These are phyloP conservation scores for Cinnamomum micranthum DNA, from an alignment of 164 flowering plant species.

Conservation along the genomic window DNA sequence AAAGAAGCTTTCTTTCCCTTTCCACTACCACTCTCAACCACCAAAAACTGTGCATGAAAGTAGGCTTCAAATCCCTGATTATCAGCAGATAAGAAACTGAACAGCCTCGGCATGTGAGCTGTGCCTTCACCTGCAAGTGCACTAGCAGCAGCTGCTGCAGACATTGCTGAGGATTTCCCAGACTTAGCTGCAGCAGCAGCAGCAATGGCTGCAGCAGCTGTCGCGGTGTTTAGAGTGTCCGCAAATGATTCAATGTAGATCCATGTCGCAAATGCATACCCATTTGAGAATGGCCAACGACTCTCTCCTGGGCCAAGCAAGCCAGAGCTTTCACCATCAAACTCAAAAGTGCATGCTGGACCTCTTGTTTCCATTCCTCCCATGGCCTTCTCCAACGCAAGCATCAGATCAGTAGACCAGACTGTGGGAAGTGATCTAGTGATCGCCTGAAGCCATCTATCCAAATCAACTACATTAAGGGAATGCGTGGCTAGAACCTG, in stretches of 20 bases:
- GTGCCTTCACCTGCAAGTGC: slow-evolving; percentile 99
- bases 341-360: slow-evolving; percentile 91
- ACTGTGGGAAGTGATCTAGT: slow-evolving; percentile 53
- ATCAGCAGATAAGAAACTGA: slow-evolving; percentile 96
- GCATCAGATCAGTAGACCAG: slow-evolving; percentile 70
- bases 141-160: slow-evolving; percentile 99
- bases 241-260: slow-evolving; percentile 98
- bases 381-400: slow-evolving; percentile 87
- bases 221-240: slow-evolving; percentile 91
- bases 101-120: slow-evolving; percentile 94
- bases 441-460: slow-evolving; percentile 72
- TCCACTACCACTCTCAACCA: slow-evolving; percentile 93
- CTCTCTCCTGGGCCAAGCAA: slow-evolving; percentile 97
- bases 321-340: slow-evolving; percentile 99
- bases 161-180: slow-evolving; percentile 96
- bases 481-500: slow-evolving; percentile 90
- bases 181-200: slow-evolving; percentile 98
- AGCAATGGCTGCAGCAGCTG: slow-evolving; percentile 98
- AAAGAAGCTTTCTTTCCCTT: slow-evolving; percentile 91
- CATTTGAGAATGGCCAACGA: slow-evolving; percentile 95
- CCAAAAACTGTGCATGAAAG: slow-evolving; percentile 98
- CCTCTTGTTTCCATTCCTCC: slow-evolving; percentile 83
- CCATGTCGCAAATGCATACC: slow-evolving; percentile 98
- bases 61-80: slow-evolving; percentile 98
- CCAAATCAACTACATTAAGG: slow-evolving; percentile 72